Evolutionary conservation across 176 grass and related monocot genomes (phyloP).

Genomic region (Aegilops sharonensis): DNA sequence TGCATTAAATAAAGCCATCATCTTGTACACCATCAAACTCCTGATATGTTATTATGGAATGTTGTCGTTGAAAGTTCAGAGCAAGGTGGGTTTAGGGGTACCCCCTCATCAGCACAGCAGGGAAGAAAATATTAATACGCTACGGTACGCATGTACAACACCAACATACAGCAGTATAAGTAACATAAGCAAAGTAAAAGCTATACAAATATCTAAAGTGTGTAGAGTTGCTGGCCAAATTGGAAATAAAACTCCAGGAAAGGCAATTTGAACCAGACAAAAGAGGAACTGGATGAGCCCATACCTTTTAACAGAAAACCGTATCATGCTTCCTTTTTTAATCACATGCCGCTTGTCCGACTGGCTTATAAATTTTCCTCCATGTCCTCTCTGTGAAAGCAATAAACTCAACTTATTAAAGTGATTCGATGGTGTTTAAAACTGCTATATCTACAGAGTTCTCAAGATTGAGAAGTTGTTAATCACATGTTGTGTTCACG

Average conservation of each 20-base stretch:
- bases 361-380: conserved; percentile 58
- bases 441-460: not conserved
- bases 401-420: not conserved
- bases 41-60: not conserved
- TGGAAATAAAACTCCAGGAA: not conserved
- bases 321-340: conserved; percentile 75
- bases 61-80: not conserved
- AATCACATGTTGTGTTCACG: not conserved
- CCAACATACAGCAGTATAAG: conserved; percentile 16
- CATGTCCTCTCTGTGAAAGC: conserved; percentile 48
- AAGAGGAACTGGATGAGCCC: not conserved
- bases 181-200: not conserved
- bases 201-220: conserved; percentile 10
- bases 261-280: conserved; percentile 26
- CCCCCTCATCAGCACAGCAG: not conserved
- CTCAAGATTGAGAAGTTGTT: conserved; percentile 1
- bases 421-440: not conserved
- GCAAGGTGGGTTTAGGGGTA: not conserved
- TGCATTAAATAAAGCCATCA: not conserved
- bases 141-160: not conserved
- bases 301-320: conserved; percentile 88
- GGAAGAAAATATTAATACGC: not conserved
- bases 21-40: not conserved
- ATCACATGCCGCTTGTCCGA: conserved; percentile 59
- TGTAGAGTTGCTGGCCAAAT: not conserved